Evolutionary conservation across 805 yeast species (phyloP), one percentile per base, ranked within the genome.

Genomic region (Metschnikowia gelsemii): DNA sequence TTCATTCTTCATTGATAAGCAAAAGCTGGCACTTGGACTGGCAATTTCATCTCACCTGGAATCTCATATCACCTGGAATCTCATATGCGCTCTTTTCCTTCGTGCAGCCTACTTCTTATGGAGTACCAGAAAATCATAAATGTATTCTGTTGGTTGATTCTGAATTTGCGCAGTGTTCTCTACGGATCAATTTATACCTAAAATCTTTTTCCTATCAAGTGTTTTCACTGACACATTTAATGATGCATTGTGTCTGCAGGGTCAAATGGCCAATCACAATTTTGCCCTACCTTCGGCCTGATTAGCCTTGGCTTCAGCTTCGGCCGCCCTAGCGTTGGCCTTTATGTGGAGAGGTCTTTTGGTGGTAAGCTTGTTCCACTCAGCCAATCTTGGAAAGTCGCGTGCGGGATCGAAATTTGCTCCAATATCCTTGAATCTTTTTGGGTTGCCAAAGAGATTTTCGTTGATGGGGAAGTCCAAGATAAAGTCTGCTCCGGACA

Each of bases 401-500:
- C 35, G 29, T 9, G n/a, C 21, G 1, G 42, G 35, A 30, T 49
- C 41, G 9, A 46, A 7, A 18, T 40, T 34, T 11, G 43, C 19
- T 4, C 49, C 51, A n/a, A 43, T 31, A 5, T 33, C 43, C 32
- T 14, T 26, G 30, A 41, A 13, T 22, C 49, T 32, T 13, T 31
- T 30, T 1, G 38, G 38, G 30, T 45, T 25, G 7, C 36, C 33
- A 20, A 57, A 54, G 4, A 55, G 12, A 33, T 50, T 54, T n/a
- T 50, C 43, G 35, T 43, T 45, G 25, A 67, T 40, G 0, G 73
- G 72, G 50, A 64, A 68, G 30, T 61, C 60, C 34, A 67, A 52
- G 6, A 67, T 62, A 18, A 68, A 51, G 44, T 68, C 74, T 1
- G 73, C 74, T 1, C 58, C 71, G 2, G 68, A 57, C 42, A 68